Percentiles rank a stretch among this genome's conserved stretches.
Conservation (phyloP, 495 filamentous ascomycete species). For the Amphirosellinia nigrospora region DNA sequence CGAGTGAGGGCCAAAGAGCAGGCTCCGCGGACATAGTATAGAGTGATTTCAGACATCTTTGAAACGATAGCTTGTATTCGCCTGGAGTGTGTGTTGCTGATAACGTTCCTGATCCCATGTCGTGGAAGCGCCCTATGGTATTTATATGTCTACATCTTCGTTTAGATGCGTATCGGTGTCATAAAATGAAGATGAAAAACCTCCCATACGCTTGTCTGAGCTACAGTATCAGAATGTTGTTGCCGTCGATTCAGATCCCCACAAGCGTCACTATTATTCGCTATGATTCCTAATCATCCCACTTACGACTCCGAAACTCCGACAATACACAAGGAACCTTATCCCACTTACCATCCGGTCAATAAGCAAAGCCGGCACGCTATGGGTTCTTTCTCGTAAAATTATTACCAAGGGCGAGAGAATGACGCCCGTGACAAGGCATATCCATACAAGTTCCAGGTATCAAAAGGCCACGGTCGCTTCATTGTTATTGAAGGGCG, state of each 20-base stretch:
- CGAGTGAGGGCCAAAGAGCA: constrained; percentile 46
- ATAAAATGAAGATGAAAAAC: neutral
- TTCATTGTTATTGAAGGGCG: neutral
- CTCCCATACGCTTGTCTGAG: neutral
- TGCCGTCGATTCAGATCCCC: neutral
- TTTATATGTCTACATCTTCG: neutral
- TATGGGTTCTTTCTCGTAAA: neutral
- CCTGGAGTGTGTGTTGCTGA: neutral
- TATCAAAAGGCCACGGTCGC: neutral
- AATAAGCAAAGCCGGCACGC: neutral
- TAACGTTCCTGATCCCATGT: neutral
- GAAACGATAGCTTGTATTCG: neutral
- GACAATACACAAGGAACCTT: neutral
- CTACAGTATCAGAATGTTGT: neutral
- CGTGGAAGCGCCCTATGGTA: neutral
- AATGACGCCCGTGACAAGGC: neutral
- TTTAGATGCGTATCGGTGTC: neutral
- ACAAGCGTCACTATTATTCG: neutral
- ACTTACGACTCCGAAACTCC: neutral
- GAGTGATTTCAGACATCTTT: constrained; percentile 30
- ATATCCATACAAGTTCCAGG: neutral
- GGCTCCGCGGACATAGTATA: constrained; percentile 39
- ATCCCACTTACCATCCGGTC: constrained; percentile 13
- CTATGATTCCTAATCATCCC: constrained; percentile 10
- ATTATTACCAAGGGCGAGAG: neutral